Evolutionary conservation across 331 rosid species (phyloP).

Genomic region (Prunus yedoensis): DNA sequence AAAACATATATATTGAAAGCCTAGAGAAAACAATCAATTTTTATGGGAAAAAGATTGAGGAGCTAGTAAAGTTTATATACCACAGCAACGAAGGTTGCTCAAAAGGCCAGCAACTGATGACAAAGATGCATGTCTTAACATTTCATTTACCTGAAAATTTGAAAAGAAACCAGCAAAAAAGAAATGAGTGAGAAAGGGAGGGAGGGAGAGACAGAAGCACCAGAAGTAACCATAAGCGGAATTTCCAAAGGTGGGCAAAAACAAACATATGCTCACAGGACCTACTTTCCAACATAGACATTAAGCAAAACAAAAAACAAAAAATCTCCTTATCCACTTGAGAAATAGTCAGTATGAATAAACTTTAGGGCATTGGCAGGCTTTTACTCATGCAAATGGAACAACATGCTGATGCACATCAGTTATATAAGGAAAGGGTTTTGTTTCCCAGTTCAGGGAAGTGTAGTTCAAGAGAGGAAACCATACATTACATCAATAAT

Average conservation of each 20-base stretch:
- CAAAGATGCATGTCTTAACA: constrained; percentile 64
- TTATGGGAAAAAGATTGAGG: constrained; percentile 9
- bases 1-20: background rate
- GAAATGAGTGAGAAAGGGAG: background rate
- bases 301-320: background rate
- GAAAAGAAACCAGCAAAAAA: constrained; percentile 15
- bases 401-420: background rate
- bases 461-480: background rate
- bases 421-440: background rate
- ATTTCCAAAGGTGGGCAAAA: background rate
- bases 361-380: background rate
- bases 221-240: background rate
- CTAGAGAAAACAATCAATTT: background rate
- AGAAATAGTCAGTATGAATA: background rate
- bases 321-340: background rate
- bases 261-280: background rate
- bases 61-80: constrained; percentile 32
- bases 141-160: constrained; percentile 61
- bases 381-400: background rate
- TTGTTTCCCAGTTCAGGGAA: background rate
- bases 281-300: background rate
- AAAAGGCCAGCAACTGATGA: constrained; percentile 69
- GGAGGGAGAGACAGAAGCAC: background rate
- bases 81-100: constrained; percentile 80
- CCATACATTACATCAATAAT: background rate